Base-by-base conservation (phyloP, 805 yeast species). In the Teunomyces funiuensis region DNA sequence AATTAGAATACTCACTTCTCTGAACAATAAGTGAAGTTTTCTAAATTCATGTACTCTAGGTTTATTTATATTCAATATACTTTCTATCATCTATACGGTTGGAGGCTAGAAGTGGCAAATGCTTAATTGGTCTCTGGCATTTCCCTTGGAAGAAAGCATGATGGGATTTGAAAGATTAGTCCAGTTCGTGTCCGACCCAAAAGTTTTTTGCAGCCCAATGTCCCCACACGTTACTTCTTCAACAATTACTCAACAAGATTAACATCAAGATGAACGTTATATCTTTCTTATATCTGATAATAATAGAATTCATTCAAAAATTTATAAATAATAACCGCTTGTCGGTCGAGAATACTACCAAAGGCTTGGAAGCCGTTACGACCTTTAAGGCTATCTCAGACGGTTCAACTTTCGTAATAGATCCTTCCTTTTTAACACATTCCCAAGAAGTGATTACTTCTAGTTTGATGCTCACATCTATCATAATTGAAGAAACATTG, bases 1-100 rank as follows among this genome's bases (percentile, higher is more conserved):
- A 17, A 17, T 31, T 25, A 31, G 25, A 31, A 18, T 31, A 18
- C 25, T 16, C 7, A 9, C 34, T 31, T 31, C 17, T 18, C 25
- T 5, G 25, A 22, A 22, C 7, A 6, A 11, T 8, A 16, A 25
- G 10, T 14, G 13, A 28, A 28, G 13, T 27, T n/a, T 15, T 28
- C 19, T 31, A 31, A 20, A 17, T 17, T 31, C 14, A 18, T 31
- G 34, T 31, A 31, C 34, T 31, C 19, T 31, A 31, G 34, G 34
- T 31, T 13, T 31, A 31, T n/a, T 30, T 30, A 30, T 17, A 30
- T 31, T 31, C 16, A 31, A 19, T 31, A 31, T 18, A 31, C 34
- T 31, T 31, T 19, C 9, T 31, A 17, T 18, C 34, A 19, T 31
- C 13, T 13, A 5, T n/a, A 8, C 11, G 11, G 9, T 28, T 19